Evolutionary conservation across 2,329 filamentous ascomycete genomes (phyloP), one percentile per base, ranked within the genome.

Genomic region (Claviceps pazoutovae): DNA sequence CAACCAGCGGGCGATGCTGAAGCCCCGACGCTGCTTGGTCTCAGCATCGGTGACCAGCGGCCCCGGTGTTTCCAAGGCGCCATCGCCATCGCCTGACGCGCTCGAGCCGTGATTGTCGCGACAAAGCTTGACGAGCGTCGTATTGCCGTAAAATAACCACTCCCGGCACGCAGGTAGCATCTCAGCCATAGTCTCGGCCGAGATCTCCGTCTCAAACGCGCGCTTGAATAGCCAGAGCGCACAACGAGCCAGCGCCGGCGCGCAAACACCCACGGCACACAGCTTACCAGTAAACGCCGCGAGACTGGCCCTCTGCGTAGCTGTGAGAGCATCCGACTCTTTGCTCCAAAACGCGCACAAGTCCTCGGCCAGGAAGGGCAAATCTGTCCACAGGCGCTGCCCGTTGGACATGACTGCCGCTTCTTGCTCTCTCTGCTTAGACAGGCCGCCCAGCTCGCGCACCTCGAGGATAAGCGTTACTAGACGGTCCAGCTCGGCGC

Each of bases 371-470:
- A 55, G 43, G 34, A 42, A 51, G 17, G 54, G 54, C 11, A 55
- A 26, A 6, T 51, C 54, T 13, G 48, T 48, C 54, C 54, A 55
- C 14, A 55, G 46, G 1, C 42, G 48, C 46, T 53, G 48, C 19
- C 54, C 51, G 46, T 51, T 50, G 46, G 49, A 26, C 41, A 53
- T 38, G 30, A 51, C 37, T 37, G 50, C 49, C 5, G 49, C 50
- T 17, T 36, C 41, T 30, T 30, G 26, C 26, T 9, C 26, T 30
- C 26, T 8, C 26, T 30, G 26, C 26, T 30, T 30, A 30, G 26
- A 30, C 3, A 30, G 26, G 26, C 26, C 9, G 26, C 26, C 26
- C 26, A 84, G 61, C 84, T 86, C 26, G 26, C 26, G 26, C 8
- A 30, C 26, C 26, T 30, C 26, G 26, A 30, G 8, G 9, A 30